Percentiles rank a stretch among this genome's conserved stretches.
These are phyloP conservation scores for Rhodotorula paludigena DNA, from an alignment of 768 basidiomycete species.

Conservation along the genomic window DNA sequence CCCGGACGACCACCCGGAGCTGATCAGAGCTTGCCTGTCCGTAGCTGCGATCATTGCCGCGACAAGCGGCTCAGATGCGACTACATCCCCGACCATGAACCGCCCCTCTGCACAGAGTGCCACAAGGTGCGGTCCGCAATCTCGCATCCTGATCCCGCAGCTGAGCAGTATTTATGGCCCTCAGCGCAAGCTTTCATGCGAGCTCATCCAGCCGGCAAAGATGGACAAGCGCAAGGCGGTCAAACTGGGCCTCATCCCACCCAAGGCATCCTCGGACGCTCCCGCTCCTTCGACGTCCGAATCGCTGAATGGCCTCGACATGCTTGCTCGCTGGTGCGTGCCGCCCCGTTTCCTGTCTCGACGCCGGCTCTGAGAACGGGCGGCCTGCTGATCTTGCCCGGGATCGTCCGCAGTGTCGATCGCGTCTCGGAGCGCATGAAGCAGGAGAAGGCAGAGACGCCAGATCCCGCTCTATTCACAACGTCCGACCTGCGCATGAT, in stretches of 20 bases:
- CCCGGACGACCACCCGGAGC: too few species aligned
- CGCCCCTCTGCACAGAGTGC: neutral
- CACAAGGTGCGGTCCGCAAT: neutral
- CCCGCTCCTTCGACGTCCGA: neutral
- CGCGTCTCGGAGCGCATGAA: neutral
- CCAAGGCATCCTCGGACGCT: neutral
- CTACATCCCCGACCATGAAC: neutral
- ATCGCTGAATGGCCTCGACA: neutral
- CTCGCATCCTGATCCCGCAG: neutral
- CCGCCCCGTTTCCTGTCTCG: too few species aligned
- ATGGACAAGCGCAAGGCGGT: neutral
- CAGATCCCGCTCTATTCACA: neutral
- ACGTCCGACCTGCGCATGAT: neutral
- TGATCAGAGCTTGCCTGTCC: neutral
- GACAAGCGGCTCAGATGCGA: neutral
- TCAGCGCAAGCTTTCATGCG: neutral
- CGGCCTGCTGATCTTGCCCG: neutral
- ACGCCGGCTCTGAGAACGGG: too few species aligned
- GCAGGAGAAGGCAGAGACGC: neutral
- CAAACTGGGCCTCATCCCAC: neutral
- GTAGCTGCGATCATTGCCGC: neutral
- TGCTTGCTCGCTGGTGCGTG: neutral
- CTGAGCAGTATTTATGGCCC: neutral
- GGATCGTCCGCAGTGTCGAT: neutral
- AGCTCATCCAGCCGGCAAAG: neutral